These are phyloP conservation scores for Syncephalastrum racemosum DNA, from an alignment of 371 early-diverging fungal genomes.

Conservation along the genomic window DNA sequence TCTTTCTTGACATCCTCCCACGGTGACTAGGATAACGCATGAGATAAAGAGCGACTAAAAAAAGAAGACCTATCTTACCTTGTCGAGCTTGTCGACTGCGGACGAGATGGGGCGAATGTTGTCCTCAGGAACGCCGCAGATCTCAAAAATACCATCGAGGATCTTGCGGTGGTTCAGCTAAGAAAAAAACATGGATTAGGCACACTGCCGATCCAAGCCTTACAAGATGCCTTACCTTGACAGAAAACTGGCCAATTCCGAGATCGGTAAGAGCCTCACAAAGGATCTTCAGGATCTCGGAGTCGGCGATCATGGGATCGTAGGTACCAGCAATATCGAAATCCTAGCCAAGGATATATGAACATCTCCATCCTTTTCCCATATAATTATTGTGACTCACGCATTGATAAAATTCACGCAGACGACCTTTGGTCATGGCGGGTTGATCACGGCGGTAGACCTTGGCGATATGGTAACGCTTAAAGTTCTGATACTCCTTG, in stretches of 20 bases:
- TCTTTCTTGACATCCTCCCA: slow-evolving; percentile 94
- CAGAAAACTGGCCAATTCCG: slow-evolving; percentile 78
- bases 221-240: slow-evolving; percentile 54
- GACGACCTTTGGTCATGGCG: slow-evolving; percentile 97
- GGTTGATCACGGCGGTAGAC: slow-evolving; percentile 99
- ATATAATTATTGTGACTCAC: slow-evolving; percentile 33
- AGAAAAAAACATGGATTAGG: background rate
- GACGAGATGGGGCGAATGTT: slow-evolving; percentile 91
- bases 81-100: slow-evolving; percentile 99
- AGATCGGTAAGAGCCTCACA: slow-evolving; percentile 78
- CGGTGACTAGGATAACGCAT: slow-evolving; percentile 42
- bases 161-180: slow-evolving; percentile 94
- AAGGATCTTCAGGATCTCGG: slow-evolving; percentile 87
- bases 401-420: slow-evolving; percentile 99
- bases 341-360: slow-evolving; percentile 56
- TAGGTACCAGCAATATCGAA: slow-evolving; percentile 98
- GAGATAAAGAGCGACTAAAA: background rate
- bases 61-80: slow-evolving; percentile 38
- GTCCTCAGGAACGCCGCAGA: slow-evolving; percentile 89
- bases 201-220: too few relatives aligned
- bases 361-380: background rate
- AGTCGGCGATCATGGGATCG: slow-evolving; percentile 96
- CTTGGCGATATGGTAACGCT: slow-evolving; percentile 99
- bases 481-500: slow-evolving; percentile 81
- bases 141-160: slow-evolving; percentile 93